phyloP scores from a whole-genome alignment of 352 stramenopile genomes.

The Globisporangium mamillatum region DNA sequence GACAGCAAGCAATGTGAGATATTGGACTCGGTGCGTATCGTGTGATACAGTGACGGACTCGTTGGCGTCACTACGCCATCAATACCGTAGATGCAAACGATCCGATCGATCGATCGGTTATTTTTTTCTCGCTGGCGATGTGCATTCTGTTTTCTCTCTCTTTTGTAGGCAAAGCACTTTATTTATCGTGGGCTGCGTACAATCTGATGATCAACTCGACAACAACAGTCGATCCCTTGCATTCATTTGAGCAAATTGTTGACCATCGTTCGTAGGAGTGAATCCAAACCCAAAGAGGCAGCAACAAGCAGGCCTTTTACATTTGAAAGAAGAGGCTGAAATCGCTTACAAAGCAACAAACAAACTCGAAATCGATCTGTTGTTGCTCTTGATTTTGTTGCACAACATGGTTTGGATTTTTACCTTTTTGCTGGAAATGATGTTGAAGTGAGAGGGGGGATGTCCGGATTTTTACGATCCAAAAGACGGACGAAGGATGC shows the following conservation, averaged over 20 bases:
- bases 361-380: neutral
- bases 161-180: neutral
- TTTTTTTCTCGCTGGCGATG: neutral
- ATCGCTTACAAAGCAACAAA: neutral
- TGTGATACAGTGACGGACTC: neutral
- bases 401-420: neutral
- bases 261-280: neutral
- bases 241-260: neutral
- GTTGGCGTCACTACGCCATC: neutral
- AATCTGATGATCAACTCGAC: neutral
- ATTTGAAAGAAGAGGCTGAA: neutral
- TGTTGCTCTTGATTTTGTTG: neutral
- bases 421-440: neutral
- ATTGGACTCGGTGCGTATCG: neutral
- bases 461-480: neutral
- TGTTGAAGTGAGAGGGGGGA: conserved; percentile 1
- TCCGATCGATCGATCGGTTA: neutral
- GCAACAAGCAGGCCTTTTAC: neutral
- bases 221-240: neutral
- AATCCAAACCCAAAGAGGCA: neutral
- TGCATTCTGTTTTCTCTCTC: neutral
- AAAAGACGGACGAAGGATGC: neutral
- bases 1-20: no score
- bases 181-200: neutral
- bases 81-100: neutral